Percentiles rank a stretch among this genome's conserved stretches.
phyloP scores from a whole-genome alignment of 2,329 filamentous ascomycete species.

The Seiridium unicorne region DNA sequence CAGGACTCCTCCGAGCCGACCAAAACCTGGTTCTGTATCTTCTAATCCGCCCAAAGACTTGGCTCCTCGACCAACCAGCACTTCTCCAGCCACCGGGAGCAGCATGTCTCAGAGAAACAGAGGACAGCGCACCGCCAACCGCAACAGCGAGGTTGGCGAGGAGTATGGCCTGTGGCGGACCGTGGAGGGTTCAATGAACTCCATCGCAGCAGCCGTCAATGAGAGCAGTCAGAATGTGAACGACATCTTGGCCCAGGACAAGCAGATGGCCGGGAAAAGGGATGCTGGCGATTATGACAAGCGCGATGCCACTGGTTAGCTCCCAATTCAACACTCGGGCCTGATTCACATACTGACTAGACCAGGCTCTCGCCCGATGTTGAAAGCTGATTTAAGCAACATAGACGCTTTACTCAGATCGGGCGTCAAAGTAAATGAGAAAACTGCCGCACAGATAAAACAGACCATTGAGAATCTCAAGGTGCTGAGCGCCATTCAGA shows the following conservation, averaged over 20 bases:
- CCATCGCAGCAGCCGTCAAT: slow-evolving; percentile 35
- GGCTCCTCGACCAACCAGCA: neutral
- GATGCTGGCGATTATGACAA: slow-evolving; percentile 22
- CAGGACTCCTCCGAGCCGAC: too few species aligned
- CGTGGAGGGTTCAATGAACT: slow-evolving; percentile 34
- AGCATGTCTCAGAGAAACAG: slow-evolving; percentile 30
- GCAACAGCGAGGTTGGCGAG: slow-evolving; percentile 39
- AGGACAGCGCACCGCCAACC: slow-evolving; percentile 26
- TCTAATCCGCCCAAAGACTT: too few species aligned
- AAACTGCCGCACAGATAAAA: slow-evolving; percentile 23
- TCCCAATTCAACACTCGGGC: neutral
- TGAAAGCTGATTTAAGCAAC: slow-evolving; percentile 29
- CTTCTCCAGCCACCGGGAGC: neutral
- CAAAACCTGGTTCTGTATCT: too few species aligned
- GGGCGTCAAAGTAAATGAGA: slow-evolving; percentile 31
- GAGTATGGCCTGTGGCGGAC: slow-evolving; percentile 40
- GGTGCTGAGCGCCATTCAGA: slow-evolving; percentile 37
- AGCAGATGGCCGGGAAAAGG: slow-evolving; percentile 34
- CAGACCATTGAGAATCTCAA: slow-evolving; percentile 35
- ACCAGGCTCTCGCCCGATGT: slow-evolving; percentile 11
- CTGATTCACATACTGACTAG: neutral
- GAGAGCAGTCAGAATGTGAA: slow-evolving; percentile 36
- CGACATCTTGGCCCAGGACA: slow-evolving; percentile 37
- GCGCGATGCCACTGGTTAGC: neutral
- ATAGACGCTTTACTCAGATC: slow-evolving; percentile 28